Percentiles rank a stretch among this genome's conserved stretches.
These are phyloP conservation scores for Myotisia sp. DNA, from an alignment of 2,329 filamentous ascomycete species.

Conservation along the genomic window DNA sequence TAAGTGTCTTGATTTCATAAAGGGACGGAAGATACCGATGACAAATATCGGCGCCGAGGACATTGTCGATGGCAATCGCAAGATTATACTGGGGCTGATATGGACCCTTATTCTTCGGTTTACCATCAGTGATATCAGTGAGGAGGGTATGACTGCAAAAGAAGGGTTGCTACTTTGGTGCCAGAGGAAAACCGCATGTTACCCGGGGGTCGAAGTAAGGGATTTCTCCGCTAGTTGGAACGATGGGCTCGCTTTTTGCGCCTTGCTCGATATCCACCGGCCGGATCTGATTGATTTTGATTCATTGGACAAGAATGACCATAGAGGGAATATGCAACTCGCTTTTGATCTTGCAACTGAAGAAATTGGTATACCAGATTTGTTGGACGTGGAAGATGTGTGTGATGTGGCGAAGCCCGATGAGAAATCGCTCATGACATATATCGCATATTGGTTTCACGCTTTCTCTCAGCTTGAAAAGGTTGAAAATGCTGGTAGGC, in stretches of 20 bases:
- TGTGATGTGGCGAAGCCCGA: slow-evolving; percentile 93
- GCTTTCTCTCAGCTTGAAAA: slow-evolving; percentile 98
- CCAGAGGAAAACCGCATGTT: slow-evolving; percentile 95
- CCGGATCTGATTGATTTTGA: slow-evolving; percentile 97
- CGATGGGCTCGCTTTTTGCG: slow-evolving; percentile 90
- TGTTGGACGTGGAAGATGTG: slow-evolving; percentile 95
- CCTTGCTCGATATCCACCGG: slow-evolving; percentile 87
- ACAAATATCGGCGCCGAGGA: slow-evolving; percentile 98
- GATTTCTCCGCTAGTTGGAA: slow-evolving; percentile 98
- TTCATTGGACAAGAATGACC: slow-evolving; percentile 80
- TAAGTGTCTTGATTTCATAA: slow-evolving; percentile 85
- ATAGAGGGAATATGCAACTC: slow-evolving; percentile 92
- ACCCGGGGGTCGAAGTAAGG: slow-evolving; percentile 87
- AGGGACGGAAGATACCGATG: slow-evolving; percentile 80
- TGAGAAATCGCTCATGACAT: slow-evolving; percentile 95
- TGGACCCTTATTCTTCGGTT: slow-evolving; percentile 97
- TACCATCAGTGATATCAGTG: slow-evolving; percentile 97
- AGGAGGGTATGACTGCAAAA: slow-evolving; percentile 94
- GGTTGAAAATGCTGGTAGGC: slow-evolving; percentile 88
- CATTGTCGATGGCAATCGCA: slow-evolving; percentile 92
- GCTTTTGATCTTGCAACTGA: slow-evolving; percentile 92
- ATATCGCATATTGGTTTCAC: slow-evolving; percentile 99
- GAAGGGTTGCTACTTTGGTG: slow-evolving; percentile 93
- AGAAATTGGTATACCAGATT: slow-evolving; percentile 90
- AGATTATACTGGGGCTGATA: slow-evolving; percentile 92